Evolutionary conservation across 768 basidiomycete species (phyloP).

Genomic region (Fibroporia radiculosa): DNA sequence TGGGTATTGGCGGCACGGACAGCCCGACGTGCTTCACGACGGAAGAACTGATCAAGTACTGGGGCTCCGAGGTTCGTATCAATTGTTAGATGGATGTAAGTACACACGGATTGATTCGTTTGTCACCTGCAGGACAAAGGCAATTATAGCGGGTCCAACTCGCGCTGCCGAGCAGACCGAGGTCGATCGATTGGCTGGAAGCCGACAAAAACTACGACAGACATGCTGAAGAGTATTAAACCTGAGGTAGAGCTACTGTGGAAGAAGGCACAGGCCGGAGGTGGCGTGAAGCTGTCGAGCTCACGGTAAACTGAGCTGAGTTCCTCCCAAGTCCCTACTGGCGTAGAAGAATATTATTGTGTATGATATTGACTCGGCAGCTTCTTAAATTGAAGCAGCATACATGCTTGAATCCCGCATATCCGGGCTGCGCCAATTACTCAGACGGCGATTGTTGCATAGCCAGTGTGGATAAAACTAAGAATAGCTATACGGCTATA

Average conservation of each 20-base stretch:
- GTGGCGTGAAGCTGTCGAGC: background rate
- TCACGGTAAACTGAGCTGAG: background rate
- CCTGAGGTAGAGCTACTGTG: conserved; percentile 31
- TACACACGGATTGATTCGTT: too few species aligned
- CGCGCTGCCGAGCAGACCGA: conserved; percentile 22
- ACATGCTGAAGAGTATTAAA: conserved; percentile 42
- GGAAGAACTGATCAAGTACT: conserved; percentile 34
- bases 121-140: conserved; percentile 10
- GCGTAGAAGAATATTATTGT: too few species aligned
- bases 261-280: background rate
- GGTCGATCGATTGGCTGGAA: conserved; percentile 43
- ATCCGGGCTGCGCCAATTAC: too few species aligned
- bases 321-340: too few species aligned
- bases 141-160: conserved; percentile 20
- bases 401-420: too few species aligned
- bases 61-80: conserved; percentile 1
- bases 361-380: too few species aligned
- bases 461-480: too few species aligned
- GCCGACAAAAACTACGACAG: conserved; percentile 38
- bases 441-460: too few species aligned
- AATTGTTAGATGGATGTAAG: too few species aligned
- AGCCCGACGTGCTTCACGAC: conserved; percentile 38
- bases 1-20: conserved; percentile 23
- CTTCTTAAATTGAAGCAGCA: too few species aligned
- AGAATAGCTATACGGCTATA: too few species aligned